Evolutionary conservation across 1,139 yeast species (phyloP), one percentile per base, ranked within the genome.

Genomic region (Scheffersomyces parashehatae): DNA sequence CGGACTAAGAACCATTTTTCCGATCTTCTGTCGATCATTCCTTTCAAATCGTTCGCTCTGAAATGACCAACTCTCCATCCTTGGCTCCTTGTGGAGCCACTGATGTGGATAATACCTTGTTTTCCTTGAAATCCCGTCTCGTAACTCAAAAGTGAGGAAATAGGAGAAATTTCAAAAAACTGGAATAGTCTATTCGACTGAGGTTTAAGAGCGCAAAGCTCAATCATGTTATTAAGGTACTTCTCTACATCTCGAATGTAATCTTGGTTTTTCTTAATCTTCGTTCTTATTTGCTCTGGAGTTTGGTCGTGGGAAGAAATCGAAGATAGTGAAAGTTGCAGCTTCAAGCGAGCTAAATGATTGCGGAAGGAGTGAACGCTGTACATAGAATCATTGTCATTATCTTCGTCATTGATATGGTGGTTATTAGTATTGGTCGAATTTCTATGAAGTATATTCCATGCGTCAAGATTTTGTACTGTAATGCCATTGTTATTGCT

Each of bases 61-160:
- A 89, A 82, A 60, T 91, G 97, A 5, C 95, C 88, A 11, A 91
- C 97, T 57, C 96, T 76, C 99, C 99, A 93, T 2, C 98, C 98
- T 62, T 88, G 96, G 0, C 90, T 76, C 48, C 81, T 82, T 0
- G 98, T 93, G 1, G 90, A 81, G 0, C 97, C 85, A 15, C 91
- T 82, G 37, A 90, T 79, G 48, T 87, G 82, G 44, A 93, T 67
- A 41, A 82, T 79, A 4, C 99, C 99, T 65, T 93, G 97, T 56
- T 91, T 93, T 2, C 99, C 96, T 45, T 80, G 82, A 56, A 75
- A 86, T 0, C 90, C 87, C 20, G 82, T 80, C 61, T 93, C 98
- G 51, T 89, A 85, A 43, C 95, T 85, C 37, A 93, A 70, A 38
- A 91, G 71, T 16, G 95, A 82, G 9, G 96, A 88, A 54, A 93